These are phyloP conservation scores for Daldinia loculata DNA, from an alignment of 495 filamentous ascomycete species.

Conservation along the genomic window DNA sequence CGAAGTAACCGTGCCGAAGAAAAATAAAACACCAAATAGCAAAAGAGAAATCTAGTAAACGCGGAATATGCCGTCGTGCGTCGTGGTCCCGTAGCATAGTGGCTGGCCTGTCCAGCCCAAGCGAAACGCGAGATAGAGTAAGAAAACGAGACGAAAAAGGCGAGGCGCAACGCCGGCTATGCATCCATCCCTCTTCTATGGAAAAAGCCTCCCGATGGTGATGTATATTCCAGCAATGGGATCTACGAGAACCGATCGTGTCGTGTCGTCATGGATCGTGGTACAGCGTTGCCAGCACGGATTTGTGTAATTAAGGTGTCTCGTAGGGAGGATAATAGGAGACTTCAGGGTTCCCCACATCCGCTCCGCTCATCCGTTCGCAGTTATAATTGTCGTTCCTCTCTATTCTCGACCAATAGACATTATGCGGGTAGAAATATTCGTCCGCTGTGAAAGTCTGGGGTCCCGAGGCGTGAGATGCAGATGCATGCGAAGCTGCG, in stretches of 20 bases:
- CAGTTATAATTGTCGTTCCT: background rate
- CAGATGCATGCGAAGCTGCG: background rate
- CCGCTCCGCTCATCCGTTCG: background rate
- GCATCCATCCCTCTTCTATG: background rate
- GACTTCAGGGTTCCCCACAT: background rate
- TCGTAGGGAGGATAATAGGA: background rate
- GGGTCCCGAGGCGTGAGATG: background rate
- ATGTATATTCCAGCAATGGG: background rate
- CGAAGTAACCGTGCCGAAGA: background rate
- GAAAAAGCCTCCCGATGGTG: background rate
- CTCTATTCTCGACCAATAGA: background rate
- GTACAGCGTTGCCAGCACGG: background rate
- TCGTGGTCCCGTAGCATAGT: background rate
- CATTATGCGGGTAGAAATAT: slow-evolving; percentile 6
- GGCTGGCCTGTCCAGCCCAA: background rate
- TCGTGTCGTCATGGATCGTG: background rate
- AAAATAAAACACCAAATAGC: background rate
- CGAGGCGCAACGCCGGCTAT: background rate
- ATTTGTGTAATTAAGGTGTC: background rate
- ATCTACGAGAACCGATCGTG: background rate
- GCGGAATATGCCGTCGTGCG: background rate
- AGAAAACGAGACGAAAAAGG: slow-evolving; percentile 3
- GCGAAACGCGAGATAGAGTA: background rate
- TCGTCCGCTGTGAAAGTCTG: background rate
- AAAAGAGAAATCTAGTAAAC: background rate